Evolutionary conservation across 495 filamentous ascomycete genomes (phyloP), one percentile per base, ranked within the genome.

Genomic region (Penicillium roqueforti): DNA sequence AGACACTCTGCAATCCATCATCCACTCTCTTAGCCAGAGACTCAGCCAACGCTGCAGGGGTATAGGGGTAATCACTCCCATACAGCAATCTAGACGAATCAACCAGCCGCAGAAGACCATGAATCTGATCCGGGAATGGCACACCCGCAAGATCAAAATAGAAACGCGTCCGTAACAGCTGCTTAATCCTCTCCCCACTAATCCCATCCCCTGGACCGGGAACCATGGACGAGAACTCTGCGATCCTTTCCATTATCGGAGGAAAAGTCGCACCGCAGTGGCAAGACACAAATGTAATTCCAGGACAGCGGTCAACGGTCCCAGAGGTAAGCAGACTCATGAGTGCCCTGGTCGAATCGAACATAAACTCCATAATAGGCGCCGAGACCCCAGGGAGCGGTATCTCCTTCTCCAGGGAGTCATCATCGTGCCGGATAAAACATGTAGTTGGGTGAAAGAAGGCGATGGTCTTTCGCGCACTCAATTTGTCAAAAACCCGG

Each of bases 321-420:
- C 79, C 79, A 26, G 67, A 72, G 3, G 75, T 53, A 51, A 83
- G 69, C 8, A 83, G 65, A 53, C 81, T 77, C 38, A 70, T 67
- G 1, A 83, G 59, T 1, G 69, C 65, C 14, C 80, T 67, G 2
- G 73, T 74, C 2, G 75, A 77, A 44, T 83, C 81, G 56, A 84
- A 82, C 31, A 82, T 67, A 60, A 80, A 83, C 56, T 84, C 81
- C 41, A 81, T 69, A 37, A 81, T 66, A 0, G 81, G 81, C 16
- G 65, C 65, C 1, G 77, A 68, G 37, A 78, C 74, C 9, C 68
- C 61, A 5, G 60, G 56, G 19, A 68, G 61, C 2, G 69, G 65
- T 18, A 56, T 48, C 20, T 57, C 54, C 4, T 44, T 55, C 1
- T 32, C 49, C 14, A 58, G 40, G 4, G 52, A 42, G 19, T 23